Percentiles rank a stretch among this genome's conserved stretches.
Evolutionary conservation across 495 filamentous ascomycete species (phyloP).

Genomic region (Clohesyomyces aquaticus): DNA sequence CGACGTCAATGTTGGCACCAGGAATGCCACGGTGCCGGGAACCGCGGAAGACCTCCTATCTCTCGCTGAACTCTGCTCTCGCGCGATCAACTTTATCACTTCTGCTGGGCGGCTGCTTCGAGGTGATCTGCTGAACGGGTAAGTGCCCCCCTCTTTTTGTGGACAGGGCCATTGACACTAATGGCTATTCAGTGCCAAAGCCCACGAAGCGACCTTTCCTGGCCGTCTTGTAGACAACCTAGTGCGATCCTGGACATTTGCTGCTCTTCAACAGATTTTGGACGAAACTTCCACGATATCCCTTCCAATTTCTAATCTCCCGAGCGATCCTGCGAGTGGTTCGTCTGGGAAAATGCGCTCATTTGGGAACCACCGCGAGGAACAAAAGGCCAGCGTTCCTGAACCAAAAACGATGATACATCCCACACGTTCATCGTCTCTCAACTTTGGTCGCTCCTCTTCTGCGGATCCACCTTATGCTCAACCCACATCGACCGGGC

Average conservation of each 20-base stretch:
- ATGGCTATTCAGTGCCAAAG: conserved; percentile 19
- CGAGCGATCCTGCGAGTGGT: conserved; percentile 17
- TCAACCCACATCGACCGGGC: conserved; percentile 25
- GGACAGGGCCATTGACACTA: conserved; percentile 8
- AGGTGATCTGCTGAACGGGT: conserved; percentile 64
- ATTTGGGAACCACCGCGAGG: conserved; percentile 28
- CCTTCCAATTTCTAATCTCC: conserved; percentile 55
- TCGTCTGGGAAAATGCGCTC: conserved; percentile 57
- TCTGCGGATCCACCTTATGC: conserved; percentile 38
- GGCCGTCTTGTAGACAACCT: conserved; percentile 70
- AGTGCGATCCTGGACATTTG: conserved; percentile 82
- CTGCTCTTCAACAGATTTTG: conserved; percentile 75
- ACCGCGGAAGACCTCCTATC: conserved; percentile 75
- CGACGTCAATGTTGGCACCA: conserved; percentile 29
- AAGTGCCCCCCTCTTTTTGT: background rate
- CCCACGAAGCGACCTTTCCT: conserved; percentile 44
- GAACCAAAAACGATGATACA: conserved; percentile 69
- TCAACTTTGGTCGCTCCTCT: conserved; percentile 40
- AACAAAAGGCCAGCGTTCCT: conserved; percentile 50
- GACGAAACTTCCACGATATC: conserved; percentile 67
- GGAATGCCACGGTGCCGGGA: conserved; percentile 39
- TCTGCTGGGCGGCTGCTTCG: conserved; percentile 76
- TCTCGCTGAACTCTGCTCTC: conserved; percentile 77
- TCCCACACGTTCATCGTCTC: conserved; percentile 59
- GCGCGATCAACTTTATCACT: conserved; percentile 79